Conservation (phyloP, 352 stramenopile species). For the Phytopythium aichiense region DNA sequence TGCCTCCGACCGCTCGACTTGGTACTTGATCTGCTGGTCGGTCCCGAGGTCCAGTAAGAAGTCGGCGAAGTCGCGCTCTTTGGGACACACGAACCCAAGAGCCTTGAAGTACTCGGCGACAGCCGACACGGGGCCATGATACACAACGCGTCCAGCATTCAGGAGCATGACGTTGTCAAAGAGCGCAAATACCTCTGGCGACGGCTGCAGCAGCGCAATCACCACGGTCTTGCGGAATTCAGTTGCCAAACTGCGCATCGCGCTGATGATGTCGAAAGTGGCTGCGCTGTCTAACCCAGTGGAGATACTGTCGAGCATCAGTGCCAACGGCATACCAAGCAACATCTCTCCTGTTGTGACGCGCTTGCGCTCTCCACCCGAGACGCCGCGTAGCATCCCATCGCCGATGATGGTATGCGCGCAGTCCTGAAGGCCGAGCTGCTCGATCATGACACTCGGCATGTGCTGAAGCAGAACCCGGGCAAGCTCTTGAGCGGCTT, state of each 20-base stretch:
- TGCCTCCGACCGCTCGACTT: slow-evolving; percentile 4
- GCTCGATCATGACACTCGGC: slow-evolving; percentile 26
- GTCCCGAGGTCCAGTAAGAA: slow-evolving; percentile 47
- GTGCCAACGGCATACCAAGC: slow-evolving; percentile 60
- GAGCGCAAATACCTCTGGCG: slow-evolving; percentile 49
- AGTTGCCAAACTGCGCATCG: slow-evolving; percentile 25
- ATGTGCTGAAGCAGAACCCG: slow-evolving; percentile 20
- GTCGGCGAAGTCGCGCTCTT: slow-evolving; percentile 34
- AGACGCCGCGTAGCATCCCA: slow-evolving; percentile 54
- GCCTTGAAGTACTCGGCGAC: slow-evolving; percentile 35
- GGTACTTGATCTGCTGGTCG: slow-evolving; percentile 30
- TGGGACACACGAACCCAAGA: slow-evolving; percentile 36
- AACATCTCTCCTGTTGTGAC: slow-evolving; percentile 87
- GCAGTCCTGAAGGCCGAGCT: slow-evolving; percentile 40
- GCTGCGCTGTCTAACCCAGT: slow-evolving; percentile 52
- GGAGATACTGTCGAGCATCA: slow-evolving; percentile 75
- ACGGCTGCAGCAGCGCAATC: slow-evolving; percentile 81
- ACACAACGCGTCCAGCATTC: slow-evolving; percentile 79
- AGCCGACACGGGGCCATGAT: slow-evolving; percentile 29
- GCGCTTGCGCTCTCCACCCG: slow-evolving; percentile 86
- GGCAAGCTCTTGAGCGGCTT: slow-evolving; percentile 19
- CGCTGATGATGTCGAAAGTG: slow-evolving; percentile 49
- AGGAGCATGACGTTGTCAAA: slow-evolving; percentile 57
- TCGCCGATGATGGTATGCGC: slow-evolving; percentile 44
- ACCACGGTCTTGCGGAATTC: slow-evolving; percentile 41